phyloP scores from a whole-genome alignment of 2,329 filamentous ascomycete species.

The Aureobasidium sp. region DNA sequence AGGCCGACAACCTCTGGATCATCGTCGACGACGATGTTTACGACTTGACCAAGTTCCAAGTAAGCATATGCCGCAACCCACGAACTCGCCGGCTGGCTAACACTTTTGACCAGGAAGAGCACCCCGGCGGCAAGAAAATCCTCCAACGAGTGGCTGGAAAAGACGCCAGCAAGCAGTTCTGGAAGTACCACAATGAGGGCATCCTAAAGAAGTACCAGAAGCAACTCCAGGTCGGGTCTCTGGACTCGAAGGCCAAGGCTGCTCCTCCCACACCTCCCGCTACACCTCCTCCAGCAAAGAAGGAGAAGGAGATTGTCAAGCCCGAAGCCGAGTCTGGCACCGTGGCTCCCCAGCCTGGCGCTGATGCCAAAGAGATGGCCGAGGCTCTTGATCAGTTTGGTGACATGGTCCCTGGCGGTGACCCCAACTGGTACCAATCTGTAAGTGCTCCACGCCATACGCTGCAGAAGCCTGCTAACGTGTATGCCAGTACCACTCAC shows the following conservation, averaged over 20 bases:
- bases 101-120: conserved; percentile 30
- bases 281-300: conserved; percentile 37
- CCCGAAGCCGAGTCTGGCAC: conserved; percentile 53
- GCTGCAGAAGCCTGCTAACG: background rate
- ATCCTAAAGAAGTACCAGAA: conserved; percentile 75
- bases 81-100: background rate
- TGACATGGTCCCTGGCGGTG: conserved; percentile 79
- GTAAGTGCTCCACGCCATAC: conserved; percentile 47
- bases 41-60: conserved; percentile 65
- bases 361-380: conserved; percentile 43
- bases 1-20: conserved; percentile 76
- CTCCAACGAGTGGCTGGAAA: conserved; percentile 58
- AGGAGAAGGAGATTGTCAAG: conserved; percentile 44
- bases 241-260: conserved; percentile 71
- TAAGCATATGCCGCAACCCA: background rate
- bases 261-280: conserved; percentile 45
- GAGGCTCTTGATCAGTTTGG: conserved; percentile 81
- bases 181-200: conserved; percentile 69
- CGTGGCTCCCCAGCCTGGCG: conserved; percentile 33
- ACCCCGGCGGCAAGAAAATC: conserved; percentile 56
- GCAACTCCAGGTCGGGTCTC: conserved; percentile 74
- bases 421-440: conserved; percentile 90
- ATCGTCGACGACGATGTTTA: conserved; percentile 93
- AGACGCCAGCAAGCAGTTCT: conserved; percentile 59
- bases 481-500: conserved; percentile 74